These are phyloP conservation scores for Aspergillus indologenus DNA, from an alignment of 495 filamentous ascomycete species.

Conservation along the genomic window DNA sequence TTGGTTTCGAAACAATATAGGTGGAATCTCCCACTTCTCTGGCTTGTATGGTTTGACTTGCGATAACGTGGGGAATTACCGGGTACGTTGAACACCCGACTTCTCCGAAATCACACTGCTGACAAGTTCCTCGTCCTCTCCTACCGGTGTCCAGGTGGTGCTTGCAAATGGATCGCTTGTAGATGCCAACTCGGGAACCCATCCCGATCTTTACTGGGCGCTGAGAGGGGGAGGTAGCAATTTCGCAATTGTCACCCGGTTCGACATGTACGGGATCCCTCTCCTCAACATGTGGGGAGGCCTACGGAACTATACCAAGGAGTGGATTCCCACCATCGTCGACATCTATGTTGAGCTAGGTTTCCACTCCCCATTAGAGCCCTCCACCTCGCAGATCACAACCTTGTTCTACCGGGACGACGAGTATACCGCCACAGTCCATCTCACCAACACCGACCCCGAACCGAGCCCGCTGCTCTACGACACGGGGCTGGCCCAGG, in stretches of 20 bases:
- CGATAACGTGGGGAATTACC: slow-evolving; percentile 46
- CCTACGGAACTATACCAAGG: not conserved
- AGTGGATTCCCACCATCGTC: not conserved
- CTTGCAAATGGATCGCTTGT: slow-evolving; percentile 41
- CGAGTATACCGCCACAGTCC: too few relatives aligned
- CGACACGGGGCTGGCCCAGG: too few relatives aligned
- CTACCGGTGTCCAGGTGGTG: slow-evolving; percentile 27
- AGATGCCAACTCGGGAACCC: slow-evolving; percentile 27
- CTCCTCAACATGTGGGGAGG: not conserved
- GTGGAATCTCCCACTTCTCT: slow-evolving; percentile 37
- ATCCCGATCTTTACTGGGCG: slow-evolving; percentile 48
- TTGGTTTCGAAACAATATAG: not conserved
- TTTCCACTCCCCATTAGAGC: not conserved
- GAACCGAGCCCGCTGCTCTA: too few relatives aligned
- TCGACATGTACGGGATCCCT: slow-evolving; percentile 23
- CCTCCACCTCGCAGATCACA: not conserved
- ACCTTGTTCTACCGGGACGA: too few relatives aligned
- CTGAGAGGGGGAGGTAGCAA: slow-evolving; percentile 47
- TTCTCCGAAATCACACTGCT: too few relatives aligned
- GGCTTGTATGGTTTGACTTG: slow-evolving; percentile 48
- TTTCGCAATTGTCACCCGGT: slow-evolving; percentile 46
- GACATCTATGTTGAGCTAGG: not conserved
- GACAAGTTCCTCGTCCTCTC: too few relatives aligned
- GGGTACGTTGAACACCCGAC: not conserved
- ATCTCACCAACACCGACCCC: too few relatives aligned